These are phyloP conservation scores for Trichosporon coremiiforme DNA, from an alignment of 1,284 basidiomycete genomes.

Conservation along the genomic window DNA sequence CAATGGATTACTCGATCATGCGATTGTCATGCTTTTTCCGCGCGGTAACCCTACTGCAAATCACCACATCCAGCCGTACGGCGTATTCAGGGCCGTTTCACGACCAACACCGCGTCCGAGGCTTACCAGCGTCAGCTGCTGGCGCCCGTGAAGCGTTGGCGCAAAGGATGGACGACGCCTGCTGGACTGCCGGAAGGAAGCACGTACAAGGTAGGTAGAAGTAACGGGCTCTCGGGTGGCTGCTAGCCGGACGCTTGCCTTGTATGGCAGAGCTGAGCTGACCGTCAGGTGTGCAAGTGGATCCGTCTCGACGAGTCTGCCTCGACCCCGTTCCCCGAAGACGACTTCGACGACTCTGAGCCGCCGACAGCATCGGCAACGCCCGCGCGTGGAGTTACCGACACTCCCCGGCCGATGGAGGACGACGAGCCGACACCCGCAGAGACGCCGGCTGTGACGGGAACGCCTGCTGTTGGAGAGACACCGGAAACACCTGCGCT, in stretches of 20 bases:
- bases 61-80: constrained; percentile 23
- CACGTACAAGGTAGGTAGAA: constrained; percentile 36
- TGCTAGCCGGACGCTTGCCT: too few species aligned
- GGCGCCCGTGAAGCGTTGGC: constrained; percentile 47
- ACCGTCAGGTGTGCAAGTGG: constrained; percentile 33
- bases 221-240: too few species aligned
- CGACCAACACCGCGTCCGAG: constrained; percentile 38
- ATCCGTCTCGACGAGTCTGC: constrained; percentile 29
- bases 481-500: neutral
- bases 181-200: constrained; percentile 41
- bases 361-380: constrained; percentile 24
- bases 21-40: too few species aligned
- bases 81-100: constrained; percentile 40
- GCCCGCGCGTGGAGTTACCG: constrained; percentile 9
- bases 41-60: neutral
- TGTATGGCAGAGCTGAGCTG: too few species aligned
- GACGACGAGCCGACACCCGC: constrained; percentile 23
- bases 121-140: constrained; percentile 43
- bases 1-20: too few species aligned
- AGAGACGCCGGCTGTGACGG: constrained; percentile 25
- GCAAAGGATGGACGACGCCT: constrained; percentile 42
- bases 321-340: constrained; percentile 26
- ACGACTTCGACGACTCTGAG: constrained; percentile 26
- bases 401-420: constrained; percentile 9
- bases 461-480: constrained; percentile 17